These are phyloP conservation scores for Chaetomiaceae sp. DNA, from an alignment of 2,329 filamentous ascomycete genomes.

Conservation along the genomic window DNA sequence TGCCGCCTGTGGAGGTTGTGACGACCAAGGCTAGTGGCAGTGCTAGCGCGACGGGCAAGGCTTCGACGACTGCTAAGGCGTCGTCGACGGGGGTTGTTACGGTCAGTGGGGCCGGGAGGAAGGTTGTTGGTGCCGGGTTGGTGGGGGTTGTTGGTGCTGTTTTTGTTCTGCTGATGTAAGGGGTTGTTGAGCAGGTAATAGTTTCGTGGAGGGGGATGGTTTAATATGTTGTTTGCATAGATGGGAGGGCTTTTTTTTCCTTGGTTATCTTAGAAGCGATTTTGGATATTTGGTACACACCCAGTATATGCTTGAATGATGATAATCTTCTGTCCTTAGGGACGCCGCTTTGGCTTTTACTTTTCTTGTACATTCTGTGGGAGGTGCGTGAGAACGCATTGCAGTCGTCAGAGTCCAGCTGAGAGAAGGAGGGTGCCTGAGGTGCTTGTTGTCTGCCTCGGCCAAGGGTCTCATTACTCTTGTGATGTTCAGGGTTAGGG, in stretches of 20 bases:
- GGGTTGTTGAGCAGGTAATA: no score
- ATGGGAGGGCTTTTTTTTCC: background rate
- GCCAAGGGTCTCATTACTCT: background rate
- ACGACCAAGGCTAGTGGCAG: background rate
- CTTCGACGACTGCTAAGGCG: no score
- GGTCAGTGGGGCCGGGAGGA: slow-evolving; percentile 11
- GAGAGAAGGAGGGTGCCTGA: no score
- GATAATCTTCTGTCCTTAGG: background rate
- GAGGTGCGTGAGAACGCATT: background rate
- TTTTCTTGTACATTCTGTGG: no score
- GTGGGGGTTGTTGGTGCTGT: slow-evolving; percentile 5
- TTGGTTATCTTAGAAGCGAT: background rate
- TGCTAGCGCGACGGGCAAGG: background rate
- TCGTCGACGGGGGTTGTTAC: slow-evolving; percentile 1
- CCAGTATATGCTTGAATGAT: background rate
- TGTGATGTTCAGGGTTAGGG: background rate
- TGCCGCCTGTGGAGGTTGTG: slow-evolving; percentile 13
- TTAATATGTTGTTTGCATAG: background rate
- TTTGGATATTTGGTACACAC: background rate
- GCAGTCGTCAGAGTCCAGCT: no score
- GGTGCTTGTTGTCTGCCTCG: no score
- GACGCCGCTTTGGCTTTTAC: background rate
- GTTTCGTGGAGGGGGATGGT: background rate
- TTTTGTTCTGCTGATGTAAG: slow-evolving; percentile 14
- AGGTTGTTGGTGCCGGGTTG: background rate